A percentile compares a stretch with the other conserved stretches of the same genome.
These are phyloP conservation scores for Yamadazyma endophytica DNA, from an alignment of 805 yeast genomes.

Conservation along the genomic window DNA sequence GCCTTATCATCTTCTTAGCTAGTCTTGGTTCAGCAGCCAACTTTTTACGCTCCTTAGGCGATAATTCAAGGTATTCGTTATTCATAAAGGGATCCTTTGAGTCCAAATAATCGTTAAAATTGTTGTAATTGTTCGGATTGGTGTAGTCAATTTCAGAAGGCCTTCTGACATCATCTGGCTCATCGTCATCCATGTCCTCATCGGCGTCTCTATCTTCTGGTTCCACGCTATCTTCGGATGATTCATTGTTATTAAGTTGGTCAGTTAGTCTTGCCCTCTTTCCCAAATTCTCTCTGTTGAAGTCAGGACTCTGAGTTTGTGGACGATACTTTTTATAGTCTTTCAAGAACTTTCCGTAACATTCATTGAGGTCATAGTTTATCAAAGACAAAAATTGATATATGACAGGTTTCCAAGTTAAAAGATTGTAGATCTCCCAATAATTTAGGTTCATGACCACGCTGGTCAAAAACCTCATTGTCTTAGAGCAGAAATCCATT, in stretches of 20 bases:
- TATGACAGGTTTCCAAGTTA: conserved; percentile 39
- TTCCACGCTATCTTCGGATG: background rate
- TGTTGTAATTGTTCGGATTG: too few species aligned
- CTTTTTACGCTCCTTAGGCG: conserved; percentile 8
- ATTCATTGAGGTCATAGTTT: conserved; percentile 36
- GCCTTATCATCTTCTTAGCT: conserved; percentile 8
- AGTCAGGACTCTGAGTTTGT: conserved; percentile 3
- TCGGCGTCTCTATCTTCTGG: conserved; percentile 2
- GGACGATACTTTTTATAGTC: conserved; percentile 24
- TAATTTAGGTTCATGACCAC: conserved; percentile 36
- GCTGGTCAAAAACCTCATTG: conserved; percentile 35
- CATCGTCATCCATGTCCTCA: conserved; percentile 1
- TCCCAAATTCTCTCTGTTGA: conserved; percentile 10
- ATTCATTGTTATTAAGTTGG: background rate
- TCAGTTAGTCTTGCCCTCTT: conserved; percentile 3
- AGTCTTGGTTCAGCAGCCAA: conserved; percentile 9
- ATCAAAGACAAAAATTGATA: conserved; percentile 37
- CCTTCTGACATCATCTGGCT: too few species aligned
- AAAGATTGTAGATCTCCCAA: conserved; percentile 41
- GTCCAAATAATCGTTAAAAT: too few species aligned
- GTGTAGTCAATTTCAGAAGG: too few species aligned
- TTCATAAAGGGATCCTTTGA: conserved; percentile 9
- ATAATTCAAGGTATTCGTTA: too few species aligned
- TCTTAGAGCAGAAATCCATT: conserved; percentile 27
- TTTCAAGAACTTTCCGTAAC: conserved; percentile 29